phyloP scores from a whole-genome alignment of 1,139 yeast species.

The Nakaseomyces glabratus region DNA sequence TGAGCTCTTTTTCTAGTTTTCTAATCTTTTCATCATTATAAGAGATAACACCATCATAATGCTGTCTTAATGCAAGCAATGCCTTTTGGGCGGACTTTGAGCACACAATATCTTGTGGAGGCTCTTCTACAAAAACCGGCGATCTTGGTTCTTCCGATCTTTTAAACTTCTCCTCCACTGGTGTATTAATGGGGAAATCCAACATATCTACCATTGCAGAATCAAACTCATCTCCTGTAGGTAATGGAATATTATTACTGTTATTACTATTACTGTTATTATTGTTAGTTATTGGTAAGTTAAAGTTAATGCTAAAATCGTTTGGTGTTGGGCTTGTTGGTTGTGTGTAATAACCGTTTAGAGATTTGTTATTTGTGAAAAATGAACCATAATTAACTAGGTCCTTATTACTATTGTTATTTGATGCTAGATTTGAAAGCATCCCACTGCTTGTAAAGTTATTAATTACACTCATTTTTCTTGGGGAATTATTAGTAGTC shows the following conservation, averaged over 20 bases:
- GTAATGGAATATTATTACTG: neutral
- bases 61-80: conserved; percentile 16
- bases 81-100: too few species aligned
- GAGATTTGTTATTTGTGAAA: conserved; percentile 3
- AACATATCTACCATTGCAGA: conserved; percentile 5
- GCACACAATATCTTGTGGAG: neutral
- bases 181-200: conserved; percentile 3
- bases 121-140: neutral
- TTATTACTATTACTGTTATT: too few species aligned
- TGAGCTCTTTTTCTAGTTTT: conserved; percentile 27
- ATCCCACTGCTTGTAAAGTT: neutral
- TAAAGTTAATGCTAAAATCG: conserved; percentile 3
- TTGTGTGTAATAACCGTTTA: conserved; percentile 7
- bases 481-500: conserved; percentile 5
- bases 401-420: conserved; percentile 1
- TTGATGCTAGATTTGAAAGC: neutral
- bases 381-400: conserved; percentile 1
- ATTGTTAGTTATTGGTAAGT: neutral
- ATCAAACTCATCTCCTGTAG: conserved; percentile 1
- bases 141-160: neutral
- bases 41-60: conserved; percentile 22
- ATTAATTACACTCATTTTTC: neutral
- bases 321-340: conserved; percentile 7
- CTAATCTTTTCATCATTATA: conserved; percentile 28
- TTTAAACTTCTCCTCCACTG: neutral